A percentile compares a stretch with the other conserved stretches of the same genome.
These are phyloP conservation scores for Macrotyloma uniflorum DNA, from an alignment of 306 rosid genomes.

Conservation along the genomic window DNA sequence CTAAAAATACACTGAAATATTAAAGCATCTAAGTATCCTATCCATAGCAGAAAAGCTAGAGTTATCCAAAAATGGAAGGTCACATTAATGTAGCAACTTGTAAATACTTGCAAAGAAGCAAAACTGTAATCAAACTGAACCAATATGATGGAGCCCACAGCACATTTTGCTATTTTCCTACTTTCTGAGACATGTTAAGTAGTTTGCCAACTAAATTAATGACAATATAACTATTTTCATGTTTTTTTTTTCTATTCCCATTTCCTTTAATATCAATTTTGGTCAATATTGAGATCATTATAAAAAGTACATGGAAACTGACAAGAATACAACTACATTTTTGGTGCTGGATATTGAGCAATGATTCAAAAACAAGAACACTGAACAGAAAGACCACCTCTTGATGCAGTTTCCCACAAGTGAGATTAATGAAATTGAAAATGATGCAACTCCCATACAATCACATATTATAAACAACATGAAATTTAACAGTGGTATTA, in stretches of 20 bases:
- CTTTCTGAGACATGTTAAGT: too few relatives aligned
- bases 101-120: neutral
- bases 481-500: neutral
- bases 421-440: neutral
- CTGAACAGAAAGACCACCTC: slow-evolving; percentile 16
- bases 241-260: neutral
- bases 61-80: neutral
- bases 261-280: neutral
- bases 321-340: too few relatives aligned
- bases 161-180: too few relatives aligned
- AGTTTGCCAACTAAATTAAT: too few relatives aligned
- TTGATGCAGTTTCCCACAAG: slow-evolving; percentile 4
- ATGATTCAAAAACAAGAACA: slow-evolving; percentile 14
- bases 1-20: too few relatives aligned
- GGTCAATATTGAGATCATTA: neutral
- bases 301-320: too few relatives aligned
- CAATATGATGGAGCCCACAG: too few relatives aligned
- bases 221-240: too few relatives aligned
- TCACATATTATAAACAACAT: neutral
- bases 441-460: neutral
- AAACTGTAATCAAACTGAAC: too few relatives aligned
- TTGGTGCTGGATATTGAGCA: neutral
- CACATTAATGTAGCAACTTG: neutral
- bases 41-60: too few relatives aligned
- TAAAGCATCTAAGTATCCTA: too few relatives aligned